Evolutionary conservation across 768 basidiomycete genomes (phyloP).

Genomic region (Boletus subcaerulescens): DNA sequence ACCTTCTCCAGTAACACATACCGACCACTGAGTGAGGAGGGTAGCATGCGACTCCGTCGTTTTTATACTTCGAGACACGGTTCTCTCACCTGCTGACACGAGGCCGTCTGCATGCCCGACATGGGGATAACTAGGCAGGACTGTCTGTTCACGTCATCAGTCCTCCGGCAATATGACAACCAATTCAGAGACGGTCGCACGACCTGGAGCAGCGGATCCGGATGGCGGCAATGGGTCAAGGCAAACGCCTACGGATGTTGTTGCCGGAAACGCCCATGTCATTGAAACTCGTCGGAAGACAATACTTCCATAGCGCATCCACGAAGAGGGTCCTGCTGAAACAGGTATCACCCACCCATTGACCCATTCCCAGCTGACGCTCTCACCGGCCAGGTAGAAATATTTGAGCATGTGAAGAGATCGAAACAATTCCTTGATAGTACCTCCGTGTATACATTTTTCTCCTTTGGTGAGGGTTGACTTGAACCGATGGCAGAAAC

Average conservation of each 20-base stretch:
- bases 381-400: conserved; percentile 20
- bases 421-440: conserved; percentile 5
- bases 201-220: conserved; percentile 23
- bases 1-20: conserved; percentile 66
- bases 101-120: conserved; percentile 18
- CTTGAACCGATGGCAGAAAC: neutral
- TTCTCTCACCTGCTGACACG: conserved; percentile 31
- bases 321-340: conserved; percentile 29
- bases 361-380: conserved; percentile 24
- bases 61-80: conserved; percentile 30
- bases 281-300: conserved; percentile 29
- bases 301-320: conserved; percentile 30
- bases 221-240: conserved; percentile 10
- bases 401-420: conserved; percentile 24
- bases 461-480: neutral
- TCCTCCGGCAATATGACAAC: conserved; percentile 21
- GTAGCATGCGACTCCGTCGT: conserved; percentile 3
- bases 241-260: conserved; percentile 13
- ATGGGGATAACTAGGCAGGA: conserved; percentile 25
- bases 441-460: conserved; percentile 10
- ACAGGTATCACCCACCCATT: conserved; percentile 28
- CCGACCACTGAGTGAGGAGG: conserved; percentile 7
- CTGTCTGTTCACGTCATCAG: conserved; percentile 28
- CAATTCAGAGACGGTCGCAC: conserved; percentile 29
- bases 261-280: conserved; percentile 27